These are phyloP conservation scores for Xerocomellus chrysenteron DNA, from an alignment of 768 basidiomycete species.

Conservation along the genomic window DNA sequence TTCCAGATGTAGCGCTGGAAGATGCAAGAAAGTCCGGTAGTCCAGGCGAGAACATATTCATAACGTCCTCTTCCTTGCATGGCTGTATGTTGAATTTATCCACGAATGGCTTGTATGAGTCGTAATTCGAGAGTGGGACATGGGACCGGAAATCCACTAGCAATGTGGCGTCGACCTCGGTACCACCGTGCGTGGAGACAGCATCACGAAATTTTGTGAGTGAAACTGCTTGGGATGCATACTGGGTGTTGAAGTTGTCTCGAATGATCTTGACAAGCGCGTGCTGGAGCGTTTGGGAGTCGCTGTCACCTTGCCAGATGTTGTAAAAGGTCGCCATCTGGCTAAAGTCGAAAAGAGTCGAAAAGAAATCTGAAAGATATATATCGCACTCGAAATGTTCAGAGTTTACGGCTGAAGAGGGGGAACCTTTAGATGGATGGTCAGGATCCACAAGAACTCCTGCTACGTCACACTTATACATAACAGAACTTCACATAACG, in stretches of 20 bases:
- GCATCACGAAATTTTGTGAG: too few species aligned
- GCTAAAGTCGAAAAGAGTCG: neutral
- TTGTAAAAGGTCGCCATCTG: neutral
- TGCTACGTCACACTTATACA: too few species aligned
- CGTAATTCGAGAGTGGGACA: slow-evolving; percentile 13
- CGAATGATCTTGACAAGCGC: too few species aligned
- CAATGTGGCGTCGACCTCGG: too few species aligned
- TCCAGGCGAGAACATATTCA: slow-evolving; percentile 21
- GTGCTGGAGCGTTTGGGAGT: too few species aligned
- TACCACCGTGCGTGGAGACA: too few species aligned
- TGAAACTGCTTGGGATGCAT: too few species aligned
- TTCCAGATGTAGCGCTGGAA: slow-evolving; percentile 2
- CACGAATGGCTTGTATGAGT: slow-evolving; percentile 14
- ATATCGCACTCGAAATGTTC: neutral
- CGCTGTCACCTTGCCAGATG: neutral
- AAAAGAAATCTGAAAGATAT: neutral
- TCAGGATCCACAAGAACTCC: too few species aligned
- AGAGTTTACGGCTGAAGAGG: too few species aligned
- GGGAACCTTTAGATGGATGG: too few species aligned
- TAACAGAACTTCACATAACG: too few species aligned
- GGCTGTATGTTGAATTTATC: slow-evolving; percentile 13
- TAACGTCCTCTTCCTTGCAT: slow-evolving; percentile 20
- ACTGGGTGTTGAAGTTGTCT: too few species aligned
- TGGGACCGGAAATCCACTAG: slow-evolving; percentile 2
- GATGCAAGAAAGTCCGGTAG: slow-evolving; percentile 9